Evolutionary conservation across 768 basidiomycete genomes (phyloP).

Genomic region (Auricularia sp.): DNA sequence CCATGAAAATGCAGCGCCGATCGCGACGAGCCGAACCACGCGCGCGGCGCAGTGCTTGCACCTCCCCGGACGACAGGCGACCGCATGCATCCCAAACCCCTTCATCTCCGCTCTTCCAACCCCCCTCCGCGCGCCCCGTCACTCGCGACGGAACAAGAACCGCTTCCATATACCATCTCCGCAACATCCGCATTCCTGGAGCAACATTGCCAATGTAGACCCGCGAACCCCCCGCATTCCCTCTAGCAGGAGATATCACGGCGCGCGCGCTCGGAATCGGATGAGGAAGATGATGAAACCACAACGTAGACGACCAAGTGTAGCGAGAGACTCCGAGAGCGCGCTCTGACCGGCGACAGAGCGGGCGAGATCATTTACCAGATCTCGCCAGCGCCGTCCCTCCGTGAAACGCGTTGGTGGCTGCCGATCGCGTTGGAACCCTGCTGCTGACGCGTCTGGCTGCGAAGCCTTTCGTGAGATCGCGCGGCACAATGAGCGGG

Average conservation of each 20-base stretch:
- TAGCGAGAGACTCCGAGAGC: neutral
- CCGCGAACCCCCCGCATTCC: neutral
- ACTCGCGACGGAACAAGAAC: neutral
- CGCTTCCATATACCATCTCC: neutral
- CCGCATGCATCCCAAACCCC: no score
- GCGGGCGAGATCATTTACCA: constrained; percentile 28
- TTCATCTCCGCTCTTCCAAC: no score
- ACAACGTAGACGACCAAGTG: neutral
- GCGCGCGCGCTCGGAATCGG: neutral
- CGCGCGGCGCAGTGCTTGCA: no score
- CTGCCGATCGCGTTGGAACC: constrained; percentile 20
- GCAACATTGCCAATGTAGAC: neutral
- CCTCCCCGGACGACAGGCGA: no score
- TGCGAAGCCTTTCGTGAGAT: constrained; percentile 54
- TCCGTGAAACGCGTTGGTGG: constrained; percentile 38
- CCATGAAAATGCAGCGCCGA: no score
- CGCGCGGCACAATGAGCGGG: constrained; percentile 10
- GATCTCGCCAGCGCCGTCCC: constrained; percentile 38
- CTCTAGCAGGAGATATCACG: neutral
- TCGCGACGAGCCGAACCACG: no score
- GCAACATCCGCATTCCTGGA: neutral
- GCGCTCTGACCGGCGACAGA: neutral
- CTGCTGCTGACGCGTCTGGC: constrained; percentile 76
- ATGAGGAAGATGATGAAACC: neutral
- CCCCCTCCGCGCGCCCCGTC: neutral